Conservation (phyloP, 2,329 filamentous ascomycete genomes). For the Arthrobotrys sinensis region DNA sequence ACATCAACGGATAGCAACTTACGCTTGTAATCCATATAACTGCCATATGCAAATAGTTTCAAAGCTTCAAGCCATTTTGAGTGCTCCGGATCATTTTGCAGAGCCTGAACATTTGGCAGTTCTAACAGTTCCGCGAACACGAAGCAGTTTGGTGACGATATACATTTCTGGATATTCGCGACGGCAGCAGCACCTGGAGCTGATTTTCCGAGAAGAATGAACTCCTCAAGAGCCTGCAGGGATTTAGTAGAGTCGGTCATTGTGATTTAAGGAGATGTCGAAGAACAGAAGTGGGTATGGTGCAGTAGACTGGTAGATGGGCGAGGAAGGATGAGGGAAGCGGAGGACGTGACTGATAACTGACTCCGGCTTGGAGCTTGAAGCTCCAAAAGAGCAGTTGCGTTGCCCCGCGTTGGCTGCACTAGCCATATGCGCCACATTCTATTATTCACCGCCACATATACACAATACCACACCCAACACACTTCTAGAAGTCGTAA, state of each 20-base stretch:
- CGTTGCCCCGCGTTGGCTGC: slow-evolving; percentile 45
- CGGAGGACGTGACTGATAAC: slow-evolving; percentile 53
- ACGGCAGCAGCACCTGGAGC: slow-evolving; percentile 86
- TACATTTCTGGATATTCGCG: slow-evolving; percentile 89
- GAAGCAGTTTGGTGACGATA: slow-evolving; percentile 89
- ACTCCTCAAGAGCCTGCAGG: slow-evolving; percentile 81
- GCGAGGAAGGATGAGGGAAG: slow-evolving; percentile 16
- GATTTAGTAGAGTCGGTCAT: slow-evolving; percentile 70
- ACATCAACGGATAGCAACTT: slow-evolving; percentile 35
- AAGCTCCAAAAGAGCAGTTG: slow-evolving; percentile 49
- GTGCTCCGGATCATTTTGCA: slow-evolving; percentile 77
- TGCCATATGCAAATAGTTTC: slow-evolving; percentile 92
- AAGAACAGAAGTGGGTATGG: neutral
- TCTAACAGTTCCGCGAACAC: slow-evolving; percentile 95
- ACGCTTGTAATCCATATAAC: slow-evolving; percentile 83
- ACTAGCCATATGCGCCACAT: slow-evolving; percentile 7
- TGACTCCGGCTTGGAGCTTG: slow-evolving; percentile 27
- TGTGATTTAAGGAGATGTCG: slow-evolving; percentile 2
- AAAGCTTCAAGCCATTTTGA: slow-evolving; percentile 78
- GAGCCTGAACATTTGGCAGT: slow-evolving; percentile 81
- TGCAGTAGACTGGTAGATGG: neutral
- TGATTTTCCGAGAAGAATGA: slow-evolving; percentile 87
- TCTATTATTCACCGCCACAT: slow-evolving; percentile 4
- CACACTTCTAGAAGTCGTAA: neutral
- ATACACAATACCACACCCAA: neutral